phyloP scores from a whole-genome alignment of 305 asterid genomes.

The Nicotiana rustica region DNA sequence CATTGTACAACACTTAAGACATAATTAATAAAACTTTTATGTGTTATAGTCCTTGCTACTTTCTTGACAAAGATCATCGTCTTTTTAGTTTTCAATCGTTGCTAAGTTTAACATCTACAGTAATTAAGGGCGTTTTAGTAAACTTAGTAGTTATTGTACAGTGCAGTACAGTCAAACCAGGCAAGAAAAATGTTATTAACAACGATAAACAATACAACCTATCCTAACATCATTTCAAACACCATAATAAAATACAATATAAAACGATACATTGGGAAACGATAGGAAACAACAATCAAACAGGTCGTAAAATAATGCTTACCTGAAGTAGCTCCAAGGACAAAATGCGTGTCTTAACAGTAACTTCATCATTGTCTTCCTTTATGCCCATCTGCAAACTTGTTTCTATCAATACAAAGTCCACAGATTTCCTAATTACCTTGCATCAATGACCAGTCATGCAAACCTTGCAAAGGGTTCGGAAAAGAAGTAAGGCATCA shows the following conservation, averaged over 20 bases:
- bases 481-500: conserved; percentile 95
- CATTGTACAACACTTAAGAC: too few relatives aligned
- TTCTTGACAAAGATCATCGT: neutral
- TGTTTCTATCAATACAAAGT: conserved; percentile 19
- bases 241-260: neutral
- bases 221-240: neutral
- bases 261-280: neutral
- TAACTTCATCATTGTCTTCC: conserved; percentile 95
- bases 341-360: conserved; percentile 88
- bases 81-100: conserved; percentile 17
- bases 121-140: neutral
- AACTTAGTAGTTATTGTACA: neutral
- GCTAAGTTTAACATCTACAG: neutral
- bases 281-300: conserved; percentile 32
- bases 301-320: conserved; percentile 37
- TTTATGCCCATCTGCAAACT: conserved; percentile 97
- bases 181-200: conserved; percentile 1
- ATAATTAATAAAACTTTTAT: too few relatives aligned
- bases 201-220: neutral
- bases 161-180: conserved; percentile 4
- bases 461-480: conserved; percentile 99
- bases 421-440: conserved; percentile 17
- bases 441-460: conserved; percentile 5
- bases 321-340: conserved; percentile 99
- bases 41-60: neutral